Percentiles rank a stretch among this genome's conserved stretches.
Evolutionary conservation across 208 protist genomes (phyloP).

Genomic region (Leptomonas seymouri): DNA sequence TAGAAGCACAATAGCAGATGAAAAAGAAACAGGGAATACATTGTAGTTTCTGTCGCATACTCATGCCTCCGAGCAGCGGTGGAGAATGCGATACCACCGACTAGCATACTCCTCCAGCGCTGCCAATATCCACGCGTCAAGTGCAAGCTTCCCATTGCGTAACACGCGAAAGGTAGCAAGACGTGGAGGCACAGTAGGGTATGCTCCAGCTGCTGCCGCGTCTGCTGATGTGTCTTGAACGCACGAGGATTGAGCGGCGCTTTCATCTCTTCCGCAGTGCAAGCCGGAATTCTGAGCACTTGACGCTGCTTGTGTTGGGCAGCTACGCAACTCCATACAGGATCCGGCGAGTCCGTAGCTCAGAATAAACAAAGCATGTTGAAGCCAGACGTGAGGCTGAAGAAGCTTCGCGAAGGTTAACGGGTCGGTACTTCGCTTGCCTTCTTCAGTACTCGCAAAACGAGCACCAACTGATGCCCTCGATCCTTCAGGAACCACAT

Average conservation of each 20-base stretch:
- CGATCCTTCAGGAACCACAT: not conserved
- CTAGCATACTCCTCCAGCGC: constrained; percentile 33
- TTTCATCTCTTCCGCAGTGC: not conserved
- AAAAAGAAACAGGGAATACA: constrained; percentile 15
- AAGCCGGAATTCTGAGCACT: not conserved
- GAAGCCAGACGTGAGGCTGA: constrained; percentile 35
- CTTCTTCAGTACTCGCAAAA: not conserved
- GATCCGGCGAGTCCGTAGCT: constrained; percentile 22
- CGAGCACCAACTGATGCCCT: not conserved
- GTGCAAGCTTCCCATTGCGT: constrained; percentile 13
- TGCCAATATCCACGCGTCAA: constrained; percentile 25
- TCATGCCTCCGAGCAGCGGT: not conserved
- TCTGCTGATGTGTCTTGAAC: not conserved
- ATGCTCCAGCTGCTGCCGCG: not conserved
- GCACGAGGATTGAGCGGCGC: not conserved
- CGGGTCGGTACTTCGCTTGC: not conserved
- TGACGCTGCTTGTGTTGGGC: no score
- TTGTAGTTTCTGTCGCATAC: constrained; percentile 1
- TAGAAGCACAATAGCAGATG: no score
- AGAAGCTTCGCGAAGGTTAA: not conserved
- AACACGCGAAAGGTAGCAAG: constrained; percentile 26
- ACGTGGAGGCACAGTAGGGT: not conserved
- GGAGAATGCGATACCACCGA: constrained; percentile 31
- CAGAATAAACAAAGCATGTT: constrained; percentile 55
- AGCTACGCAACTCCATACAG: not conserved